phyloP scores from a whole-genome alignment of 2,329 filamentous ascomycete genomes.

The Tolypocladium inflatum region DNA sequence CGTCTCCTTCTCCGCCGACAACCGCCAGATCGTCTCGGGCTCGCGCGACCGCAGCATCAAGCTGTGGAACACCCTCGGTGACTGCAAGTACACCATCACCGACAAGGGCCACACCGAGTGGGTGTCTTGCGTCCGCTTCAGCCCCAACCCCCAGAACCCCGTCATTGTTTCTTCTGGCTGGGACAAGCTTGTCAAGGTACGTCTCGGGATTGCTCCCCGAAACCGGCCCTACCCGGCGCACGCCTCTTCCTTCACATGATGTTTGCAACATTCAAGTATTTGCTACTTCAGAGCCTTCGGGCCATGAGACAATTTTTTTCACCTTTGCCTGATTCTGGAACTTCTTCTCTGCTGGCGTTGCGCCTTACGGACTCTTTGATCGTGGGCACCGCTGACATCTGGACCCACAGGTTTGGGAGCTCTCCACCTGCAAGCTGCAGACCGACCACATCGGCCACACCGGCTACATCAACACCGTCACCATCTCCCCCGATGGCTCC shows the following conservation, averaged over 20 bases:
- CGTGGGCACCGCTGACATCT: slow-evolving; percentile 4
- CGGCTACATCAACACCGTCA: slow-evolving; percentile 99
- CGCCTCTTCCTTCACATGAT: slow-evolving; percentile 54
- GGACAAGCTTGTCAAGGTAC: slow-evolving; percentile 99
- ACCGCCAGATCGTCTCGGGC: slow-evolving; percentile 98
- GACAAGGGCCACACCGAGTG: slow-evolving; percentile 99
- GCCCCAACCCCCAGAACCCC: slow-evolving; percentile 99
- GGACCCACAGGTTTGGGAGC: slow-evolving; percentile 80
- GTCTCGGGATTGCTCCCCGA: slow-evolving; percentile 27
- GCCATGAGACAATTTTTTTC: slow-evolving; percentile 96
- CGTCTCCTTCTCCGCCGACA: slow-evolving; percentile 99
- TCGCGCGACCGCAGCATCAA: slow-evolving; percentile 99
- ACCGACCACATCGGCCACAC: slow-evolving; percentile 99
- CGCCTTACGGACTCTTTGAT: not conserved
- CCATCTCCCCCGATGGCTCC: slow-evolving; percentile 98
- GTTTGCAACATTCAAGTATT: slow-evolving; percentile 90
- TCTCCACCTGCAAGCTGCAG: slow-evolving; percentile 98
- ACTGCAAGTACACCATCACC: slow-evolving; percentile 99
- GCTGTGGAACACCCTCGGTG: slow-evolving; percentile 99
- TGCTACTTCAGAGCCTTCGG: slow-evolving; percentile 99
- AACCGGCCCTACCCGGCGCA: slow-evolving; percentile 1
- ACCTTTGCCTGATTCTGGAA: slow-evolving; percentile 70
- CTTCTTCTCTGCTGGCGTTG: slow-evolving; percentile 4
- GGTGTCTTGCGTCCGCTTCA: slow-evolving; percentile 99
- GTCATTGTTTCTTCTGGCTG: slow-evolving; percentile 97